Evolutionary conservation across 2,329 filamentous ascomycete genomes (phyloP), one percentile per base, ranked within the genome.

Genomic region (Stagonosporopsis vannaccii): DNA sequence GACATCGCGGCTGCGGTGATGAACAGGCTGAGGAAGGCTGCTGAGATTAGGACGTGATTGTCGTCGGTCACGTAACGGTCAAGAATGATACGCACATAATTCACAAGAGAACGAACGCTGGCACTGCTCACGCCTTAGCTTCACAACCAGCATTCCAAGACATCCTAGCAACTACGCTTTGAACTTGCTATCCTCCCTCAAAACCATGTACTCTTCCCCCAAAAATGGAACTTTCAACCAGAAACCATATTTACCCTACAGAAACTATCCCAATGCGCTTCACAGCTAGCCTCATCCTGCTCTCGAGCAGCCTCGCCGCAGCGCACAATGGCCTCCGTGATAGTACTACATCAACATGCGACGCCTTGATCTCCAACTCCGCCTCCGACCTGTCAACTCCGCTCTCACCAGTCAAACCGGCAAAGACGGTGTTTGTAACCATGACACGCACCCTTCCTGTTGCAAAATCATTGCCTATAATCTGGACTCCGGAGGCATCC

Each of bases 1-100:
- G 90, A 95, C 72, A 88, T 95, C 65, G 92, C 92, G 19, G 91
- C 91, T 22, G 95, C 81, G 3, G 75, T 83, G 19, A 83, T 83
- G 81, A 83, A 83, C 51, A 67, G 81, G 44, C 62, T 83, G 13
- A 73, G 80, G 36, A 83, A 83, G 61, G 81, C 81, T 7, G 80
- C 81, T 17, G 72, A 75, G 51, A 67, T 74, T 1, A 35, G 54
- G 30, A 26, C 23, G 13, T 56, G 36, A 54, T 13, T 12, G 36
- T 8, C 39, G 42, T 15, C 6, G 3, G 32, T 28, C 3, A 17
- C 17, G 2, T 12, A n/a, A 11, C 2, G 22, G 20, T n/a, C 13
- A 30, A 13, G 11, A 19, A 32, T 20, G 9, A 32, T 13, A 28
- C 2, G 19, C 8, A 17, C 9, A 15, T n/a, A 8, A 28, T n/a